Percentiles rank a stretch among this genome's conserved stretches.
Conservation (phyloP, 1,284 basidiomycete species). For the Vanrija sp. region DNA sequence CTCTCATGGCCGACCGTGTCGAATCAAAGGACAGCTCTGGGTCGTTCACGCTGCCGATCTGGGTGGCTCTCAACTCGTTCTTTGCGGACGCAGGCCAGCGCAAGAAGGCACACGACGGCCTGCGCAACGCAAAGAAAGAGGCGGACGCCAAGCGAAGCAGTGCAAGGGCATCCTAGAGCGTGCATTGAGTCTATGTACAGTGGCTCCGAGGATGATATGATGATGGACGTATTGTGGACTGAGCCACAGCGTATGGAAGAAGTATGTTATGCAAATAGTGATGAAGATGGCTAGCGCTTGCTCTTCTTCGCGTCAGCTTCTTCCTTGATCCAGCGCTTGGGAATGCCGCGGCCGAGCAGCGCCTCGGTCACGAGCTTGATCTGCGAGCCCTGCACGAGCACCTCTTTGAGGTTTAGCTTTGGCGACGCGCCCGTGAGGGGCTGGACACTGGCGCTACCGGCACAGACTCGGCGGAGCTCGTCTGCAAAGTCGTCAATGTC, state of each 20-base stretch:
- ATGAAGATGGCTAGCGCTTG: not conserved
- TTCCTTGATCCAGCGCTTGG: constrained; percentile 70
- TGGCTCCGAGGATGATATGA: not conserved
- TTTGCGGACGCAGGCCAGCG: constrained; percentile 26
- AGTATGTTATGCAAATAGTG: no score
- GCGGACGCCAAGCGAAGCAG: no score
- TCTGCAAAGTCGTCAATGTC: constrained; percentile 70
- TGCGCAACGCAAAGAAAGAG: no score
- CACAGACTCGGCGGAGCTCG: constrained; percentile 69
- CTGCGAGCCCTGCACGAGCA: constrained; percentile 79
- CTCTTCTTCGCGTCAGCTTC: constrained; percentile 30
- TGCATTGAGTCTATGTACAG: not conserved
- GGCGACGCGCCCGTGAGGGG: constrained; percentile 43
- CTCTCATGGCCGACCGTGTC: constrained; percentile 44
- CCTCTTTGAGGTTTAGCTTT: constrained; percentile 54
- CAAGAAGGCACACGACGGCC: constrained; percentile 9
- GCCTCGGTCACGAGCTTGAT: constrained; percentile 62
- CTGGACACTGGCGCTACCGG: constrained; percentile 63
- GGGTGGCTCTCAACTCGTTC: constrained; percentile 33
- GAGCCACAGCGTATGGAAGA: no score
- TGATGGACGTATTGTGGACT: constrained; percentile 17
- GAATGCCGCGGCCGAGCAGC: constrained; percentile 64
- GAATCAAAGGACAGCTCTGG: constrained; percentile 20
- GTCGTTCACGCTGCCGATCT: constrained; percentile 33
- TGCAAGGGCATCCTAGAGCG: not conserved